Base-by-base conservation (phyloP, 176 grass and related monocot genomes). In the Aegilops tauschii region DNA sequence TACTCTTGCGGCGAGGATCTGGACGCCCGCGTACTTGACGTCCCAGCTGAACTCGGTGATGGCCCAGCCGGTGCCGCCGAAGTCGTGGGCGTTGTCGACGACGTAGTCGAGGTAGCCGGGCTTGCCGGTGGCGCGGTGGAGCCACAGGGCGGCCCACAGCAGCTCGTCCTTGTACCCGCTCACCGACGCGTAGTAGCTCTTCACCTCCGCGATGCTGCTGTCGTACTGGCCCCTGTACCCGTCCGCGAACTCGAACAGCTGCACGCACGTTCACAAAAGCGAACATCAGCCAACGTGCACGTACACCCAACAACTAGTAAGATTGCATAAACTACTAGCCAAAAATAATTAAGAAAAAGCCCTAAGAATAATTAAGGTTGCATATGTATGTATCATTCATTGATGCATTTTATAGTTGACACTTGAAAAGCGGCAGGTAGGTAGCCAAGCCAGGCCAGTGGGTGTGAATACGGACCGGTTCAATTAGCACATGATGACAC, bases 1-100 rank as follows among this genome's bases (percentile, higher is more conserved):
- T 82, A 94, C 92, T 9, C 92, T 94, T 9, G 94, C 79, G 8
- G 90, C 94, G 14, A 97, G 84, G 72, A 97, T 88, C 78, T 97
- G 94, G 37, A 97, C 92, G 28, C 94, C 94, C 66, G 94, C 94
- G 72, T 97, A 97, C 85, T 97, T 97, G 82, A 97, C 92, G 23
- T 97, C 94, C 94, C 94, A 97, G 85, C 94, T 97, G 76, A 97
- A 97, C 89, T 97, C 94, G 54, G 70, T 97, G 85, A 97, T 94
- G 70, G 87, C 90, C 94, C 94, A 97, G 9, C 94, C 94, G 10
- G 87, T 93, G 35, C 94, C 92, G 44, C 92, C 94, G 49, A 94
- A 92, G 71, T 32, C 36, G 36, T 97, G 63, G 2, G 94, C 94
- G 1, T 90, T 94, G 36, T 93, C 83, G n/a, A 97, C 82, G 37